A percentile compares a stretch with the other conserved stretches of the same genome.
Evolutionary conservation across 78 protist genomes (phyloP).

Genomic region (Speleostelium caveatum): DNA sequence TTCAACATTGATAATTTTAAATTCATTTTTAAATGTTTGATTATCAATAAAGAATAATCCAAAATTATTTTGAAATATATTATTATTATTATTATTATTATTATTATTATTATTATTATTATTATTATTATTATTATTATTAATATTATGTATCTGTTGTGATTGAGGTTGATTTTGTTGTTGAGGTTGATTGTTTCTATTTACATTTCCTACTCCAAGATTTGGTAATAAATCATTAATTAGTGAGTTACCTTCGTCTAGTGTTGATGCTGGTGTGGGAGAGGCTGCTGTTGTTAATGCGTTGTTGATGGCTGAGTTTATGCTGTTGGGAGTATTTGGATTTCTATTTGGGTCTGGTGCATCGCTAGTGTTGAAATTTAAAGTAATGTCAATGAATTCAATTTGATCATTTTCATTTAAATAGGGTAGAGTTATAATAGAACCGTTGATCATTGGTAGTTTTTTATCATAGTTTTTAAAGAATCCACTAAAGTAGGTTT

Average conservation of each 20-base stretch:
- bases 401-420: neutral
- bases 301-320: neutral
- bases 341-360: too few relatives aligned
- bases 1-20: neutral
- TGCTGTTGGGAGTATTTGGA: too few relatives aligned
- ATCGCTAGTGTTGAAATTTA: constrained; percentile 44
- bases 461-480: neutral
- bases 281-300: neutral
- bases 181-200: neutral
- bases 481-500: neutral
- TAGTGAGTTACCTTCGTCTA: neutral
- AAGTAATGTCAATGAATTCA: neutral
- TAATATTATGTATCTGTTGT: neutral
- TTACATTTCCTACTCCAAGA: neutral
- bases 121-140: neutral
- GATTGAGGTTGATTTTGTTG: neutral
- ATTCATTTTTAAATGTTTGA: neutral
- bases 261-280: neutral
- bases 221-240: neutral
- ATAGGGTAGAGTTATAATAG: constrained; percentile 33
- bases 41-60: constrained; percentile 22
- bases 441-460: constrained; percentile 47
- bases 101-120: neutral
- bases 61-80: constrained; percentile 22
- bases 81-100: constrained; percentile 8